Base-by-base conservation (phyloP, 768 basidiomycete species). In the Lentinula lateritia region DNA sequence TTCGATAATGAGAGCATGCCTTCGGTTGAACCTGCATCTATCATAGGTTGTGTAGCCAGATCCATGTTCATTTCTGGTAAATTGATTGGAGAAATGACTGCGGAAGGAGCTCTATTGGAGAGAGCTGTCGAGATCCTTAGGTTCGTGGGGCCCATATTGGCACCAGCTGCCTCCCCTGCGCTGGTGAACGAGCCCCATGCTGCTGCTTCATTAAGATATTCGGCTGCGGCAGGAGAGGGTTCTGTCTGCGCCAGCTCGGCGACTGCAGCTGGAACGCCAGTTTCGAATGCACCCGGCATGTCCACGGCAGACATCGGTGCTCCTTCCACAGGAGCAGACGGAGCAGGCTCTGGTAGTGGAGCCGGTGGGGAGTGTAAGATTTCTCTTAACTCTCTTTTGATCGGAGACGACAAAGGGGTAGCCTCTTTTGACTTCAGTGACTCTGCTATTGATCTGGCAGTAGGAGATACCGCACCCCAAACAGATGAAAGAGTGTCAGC, bases 401-500 rank as follows among this genome's bases (percentile, higher is more conserved):
- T 42, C 7, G 50, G 65, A 34, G 65, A 62, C 5, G 65, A 56
- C 34, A 64, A 60, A 53, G 66, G 62, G 15, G 59, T 63, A 32
- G 43, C 50, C 5, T 60, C 63, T 42, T 56, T 62, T 13, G 62
- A 73, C 39, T 57, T 71, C 7, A 62, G 60, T 9, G 67, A 55
- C 20, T 66, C 36, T 32, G 69, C 67, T 55, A 62, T 63, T 28
- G 74, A 35, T 68, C 62, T 65, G 57, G 55, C 74, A 68, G 45
- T 72, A 68, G 64, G 62, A 57, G 28, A 65, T 69, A 63, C 67
- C 68, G 48, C 70, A 34, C 83, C 85, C 82, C 84, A 84, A 5
- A 83, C 73, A 0, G 82, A 75, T 20, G 68, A 76, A 48, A 83
- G 76, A 5, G 78, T 66, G 1, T 83, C 74, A 1, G 67, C 77